Base-by-base conservation (phyloP, 345 rosid genomes). In the Noccaea bulbosa region DNA sequence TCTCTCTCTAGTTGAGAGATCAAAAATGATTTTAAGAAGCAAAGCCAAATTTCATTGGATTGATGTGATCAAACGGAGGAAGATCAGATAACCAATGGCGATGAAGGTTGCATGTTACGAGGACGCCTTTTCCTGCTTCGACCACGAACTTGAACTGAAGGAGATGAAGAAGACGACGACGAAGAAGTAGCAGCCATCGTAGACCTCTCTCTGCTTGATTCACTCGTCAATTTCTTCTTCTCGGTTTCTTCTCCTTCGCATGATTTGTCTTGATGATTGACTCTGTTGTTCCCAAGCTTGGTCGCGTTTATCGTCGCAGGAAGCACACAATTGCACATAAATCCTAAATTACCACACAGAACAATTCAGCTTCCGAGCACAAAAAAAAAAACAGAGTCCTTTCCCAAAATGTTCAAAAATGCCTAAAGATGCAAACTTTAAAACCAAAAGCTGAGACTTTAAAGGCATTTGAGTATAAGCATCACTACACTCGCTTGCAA, bases 271-370 rank as follows among this genome's bases (percentile, higher is more conserved):
- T 88, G 76, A 15, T 57, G 72, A 24, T 57, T 91, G 22, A 81
- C 73, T 71, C 79, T 79, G 61, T 83, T 90, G 65, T 80, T 79
- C 49, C 82, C 41, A 34, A 91, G 77, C 78, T 75, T 94, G 0
- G 86, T 88, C 46, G 93, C 79, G 72, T 85, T 85, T 73, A 94
- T 65, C 48, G 83, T 84, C 14, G 86, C 86, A 2, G 99, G 99
- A 75, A 94, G 96, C 67, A 94, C 91, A 79, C 98, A 94, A 59
- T 89, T 89, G 82, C 92, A 88, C 52, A 91, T 78, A 59, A 89
- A 91, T 4, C 99, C 99, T 91, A 49, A 24, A 63, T 17, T 7
- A n/a, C 38, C n/a, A 50, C 24, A 50, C 24, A 56, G 45, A 51
- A 10, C 37, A 41, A 49, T 59, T 55, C 54, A 63, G 20, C 39